Evolutionary conservation across 116 monocot species (phyloP), one percentile per base, ranked within the genome.

Genomic region (Thalassia testudinum): DNA sequence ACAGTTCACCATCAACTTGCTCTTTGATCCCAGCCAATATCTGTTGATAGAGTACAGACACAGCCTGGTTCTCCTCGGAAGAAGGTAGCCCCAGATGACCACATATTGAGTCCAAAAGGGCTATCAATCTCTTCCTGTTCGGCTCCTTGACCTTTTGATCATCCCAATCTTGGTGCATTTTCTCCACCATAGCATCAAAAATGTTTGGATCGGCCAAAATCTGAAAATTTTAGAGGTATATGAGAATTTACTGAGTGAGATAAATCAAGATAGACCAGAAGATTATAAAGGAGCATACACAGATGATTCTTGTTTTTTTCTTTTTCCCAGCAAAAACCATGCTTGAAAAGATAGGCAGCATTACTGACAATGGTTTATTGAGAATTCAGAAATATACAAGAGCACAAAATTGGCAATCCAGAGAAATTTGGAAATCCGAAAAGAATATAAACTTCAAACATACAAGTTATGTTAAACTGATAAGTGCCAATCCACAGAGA

Each of bases 21-120:
- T 72, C 69, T 34, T 65, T 38, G 26, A 66, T 23, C 26, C 50
- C 47, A 4, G 53, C 47, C 42, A 75, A 65, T 27, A 80, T 62
- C 55, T 69, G 76, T 42, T 81, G 54, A 55, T 72, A 81, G 43
- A 81, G 61, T 63, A 59, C 47, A 25, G 15, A 24, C 52, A 61
- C 24, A 29, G 61, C 69, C 69, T 72, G 68, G 59, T 54, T 69
- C 18, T 68, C 61, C 20, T 69, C 43, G 15, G 58, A 54, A 50
- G 62, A 58, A 66, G 80, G 80, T 19, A 80, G 54, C 7, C 80
- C 75, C 12, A 71, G 61, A 37, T 57, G 55, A 48, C 17, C 19
- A 47, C 58, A 71, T 59, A 61, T 72, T 43, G 27, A 55, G 15
- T 75, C 64, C 22, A 80, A 47, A 58, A 80, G 57, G 21, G 24